Conservation (phyloP, 805 yeast genomes). For the Yamadazyma scolyti region DNA sequence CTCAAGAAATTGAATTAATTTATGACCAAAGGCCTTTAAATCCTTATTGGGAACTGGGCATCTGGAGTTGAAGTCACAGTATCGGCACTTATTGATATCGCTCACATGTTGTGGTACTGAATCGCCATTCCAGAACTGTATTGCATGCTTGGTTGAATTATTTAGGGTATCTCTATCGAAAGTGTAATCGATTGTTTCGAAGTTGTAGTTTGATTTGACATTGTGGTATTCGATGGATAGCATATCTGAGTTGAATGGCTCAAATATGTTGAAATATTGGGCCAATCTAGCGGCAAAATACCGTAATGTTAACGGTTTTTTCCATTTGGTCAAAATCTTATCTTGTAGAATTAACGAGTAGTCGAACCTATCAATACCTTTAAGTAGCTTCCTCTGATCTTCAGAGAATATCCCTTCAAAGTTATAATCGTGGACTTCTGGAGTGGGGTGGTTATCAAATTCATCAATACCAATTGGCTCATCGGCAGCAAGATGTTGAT, state of each 20-base stretch:
- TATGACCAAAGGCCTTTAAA: conserved; percentile 6
- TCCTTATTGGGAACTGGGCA: conserved; percentile 20
- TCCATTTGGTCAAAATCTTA: conserved; percentile 44
- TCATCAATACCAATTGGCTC: conserved; percentile 34
- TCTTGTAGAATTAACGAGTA: conserved; percentile 14
- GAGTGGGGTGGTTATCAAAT: conserved; percentile 25
- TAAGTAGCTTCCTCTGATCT: conserved; percentile 8
- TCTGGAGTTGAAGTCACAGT: conserved; percentile 47
- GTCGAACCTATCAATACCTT: conserved; percentile 16
- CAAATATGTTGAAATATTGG: conserved; percentile 39
- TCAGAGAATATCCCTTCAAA: conserved; percentile 3
- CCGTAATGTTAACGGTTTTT: conserved; percentile 50
- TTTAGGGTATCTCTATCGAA: conserved; percentile 32
- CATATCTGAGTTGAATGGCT: conserved; percentile 31
- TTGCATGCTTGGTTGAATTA: conserved; percentile 25
- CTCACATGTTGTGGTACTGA: conserved; percentile 45
- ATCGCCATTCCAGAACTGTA: conserved; percentile 57
- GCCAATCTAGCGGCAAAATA: conserved; percentile 54
- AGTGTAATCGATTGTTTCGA: conserved; percentile 36
- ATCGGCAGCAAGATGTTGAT: conserved; percentile 44
- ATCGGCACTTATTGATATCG: conserved; percentile 43
- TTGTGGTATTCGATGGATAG: conserved; percentile 54
- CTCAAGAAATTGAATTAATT: conserved; percentile 6
- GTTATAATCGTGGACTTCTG: conserved; percentile 3
- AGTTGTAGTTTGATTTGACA: conserved; percentile 26